Evolutionary conservation across 176 grass and related monocot genomes (phyloP).

Genomic region (Phoenix dactylifera): DNA sequence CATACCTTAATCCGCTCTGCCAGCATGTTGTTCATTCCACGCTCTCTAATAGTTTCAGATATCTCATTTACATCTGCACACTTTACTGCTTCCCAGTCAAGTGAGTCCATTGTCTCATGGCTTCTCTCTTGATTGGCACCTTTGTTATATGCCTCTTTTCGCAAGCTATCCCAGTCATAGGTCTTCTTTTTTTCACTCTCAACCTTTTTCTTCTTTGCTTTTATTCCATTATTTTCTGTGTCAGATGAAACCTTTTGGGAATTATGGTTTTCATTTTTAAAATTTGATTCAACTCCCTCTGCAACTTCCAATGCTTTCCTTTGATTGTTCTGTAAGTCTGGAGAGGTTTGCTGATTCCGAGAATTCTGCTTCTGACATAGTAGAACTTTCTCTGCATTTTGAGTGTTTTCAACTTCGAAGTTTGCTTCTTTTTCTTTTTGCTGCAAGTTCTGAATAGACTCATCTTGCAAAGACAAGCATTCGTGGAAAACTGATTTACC

Average conservation of each 20-base stretch:
- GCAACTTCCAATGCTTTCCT: constrained; percentile 13
- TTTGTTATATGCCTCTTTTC: constrained; percentile 41
- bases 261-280: constrained; percentile 3
- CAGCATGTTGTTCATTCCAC: constrained; percentile 90
- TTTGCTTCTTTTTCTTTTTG: constrained; percentile 10
- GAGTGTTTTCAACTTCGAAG: constrained; percentile 10
- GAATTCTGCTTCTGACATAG: constrained; percentile 17
- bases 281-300: not conserved
- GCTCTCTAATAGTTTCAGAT: constrained; percentile 61
- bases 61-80: constrained; percentile 48
- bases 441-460: constrained; percentile 14
- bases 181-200: constrained; percentile 28
- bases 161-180: constrained; percentile 81
- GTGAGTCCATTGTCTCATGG: constrained; percentile 40
- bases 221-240: constrained; percentile 17
- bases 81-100: constrained; percentile 71
- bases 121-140: constrained; percentile 33
- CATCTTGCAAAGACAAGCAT: constrained; percentile 14
- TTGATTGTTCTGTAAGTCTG: constrained; percentile 18
- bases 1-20: constrained; percentile 76
- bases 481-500: not conserved
- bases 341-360: constrained; percentile 17
- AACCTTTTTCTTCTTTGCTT: constrained; percentile 33
- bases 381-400: constrained; percentile 8
- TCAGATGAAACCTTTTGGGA: not conserved